A percentile compares a stretch with the other conserved stretches of the same genome.
Evolutionary conservation across 257 asterid species (phyloP).

Genomic region (Schizonepeta tenuifolia): DNA sequence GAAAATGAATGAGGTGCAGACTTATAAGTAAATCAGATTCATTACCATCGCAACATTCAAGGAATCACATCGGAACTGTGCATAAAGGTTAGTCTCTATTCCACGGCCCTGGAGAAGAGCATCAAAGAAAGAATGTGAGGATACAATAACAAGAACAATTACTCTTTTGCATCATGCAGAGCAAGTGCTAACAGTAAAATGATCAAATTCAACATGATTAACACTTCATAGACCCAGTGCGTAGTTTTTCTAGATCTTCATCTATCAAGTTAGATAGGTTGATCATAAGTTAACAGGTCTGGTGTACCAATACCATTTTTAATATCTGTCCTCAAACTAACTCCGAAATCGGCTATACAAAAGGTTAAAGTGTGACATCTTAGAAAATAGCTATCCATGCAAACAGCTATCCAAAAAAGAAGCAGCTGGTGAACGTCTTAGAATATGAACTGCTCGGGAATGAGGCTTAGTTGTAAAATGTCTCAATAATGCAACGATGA

Average conservation of each 20-base stretch:
- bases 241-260: background rate
- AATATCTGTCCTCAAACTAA: no score
- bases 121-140: slow-evolving; percentile 16
- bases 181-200: background rate
- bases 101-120: slow-evolving; percentile 82
- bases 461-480: background rate
- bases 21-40: background rate
- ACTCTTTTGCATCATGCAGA: background rate
- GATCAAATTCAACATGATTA: background rate
- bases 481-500: background rate
- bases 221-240: no score
- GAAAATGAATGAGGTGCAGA: background rate
- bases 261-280: background rate
- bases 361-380: background rate
- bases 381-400: no score
- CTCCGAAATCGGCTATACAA: no score
- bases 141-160: background rate
- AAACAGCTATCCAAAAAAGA: background rate
- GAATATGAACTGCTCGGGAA: background rate
- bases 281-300: background rate
- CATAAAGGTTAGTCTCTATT: slow-evolving; percentile 94
- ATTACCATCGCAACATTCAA: slow-evolving; percentile 92
- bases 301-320: no score
- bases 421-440: background rate
- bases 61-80: slow-evolving; percentile 91